Evolutionary conservation across 495 filamentous ascomycete genomes (phyloP).

Genomic region (Neurospora cerealis): DNA sequence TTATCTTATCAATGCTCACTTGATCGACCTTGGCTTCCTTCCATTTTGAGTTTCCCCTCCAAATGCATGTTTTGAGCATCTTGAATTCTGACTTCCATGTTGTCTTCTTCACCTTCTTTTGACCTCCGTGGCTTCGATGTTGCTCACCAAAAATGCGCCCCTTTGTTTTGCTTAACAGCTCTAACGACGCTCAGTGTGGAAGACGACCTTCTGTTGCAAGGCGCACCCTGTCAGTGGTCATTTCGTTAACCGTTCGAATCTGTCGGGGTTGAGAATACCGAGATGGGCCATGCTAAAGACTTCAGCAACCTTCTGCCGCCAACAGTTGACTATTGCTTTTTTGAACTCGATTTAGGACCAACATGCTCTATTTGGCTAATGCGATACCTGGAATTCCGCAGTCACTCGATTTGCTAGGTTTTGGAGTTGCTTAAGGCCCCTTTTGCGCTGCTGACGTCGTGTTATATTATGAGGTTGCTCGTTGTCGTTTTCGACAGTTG

Average conservation of each 20-base stretch:
- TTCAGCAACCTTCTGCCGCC: not conserved
- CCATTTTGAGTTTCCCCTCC: not conserved
- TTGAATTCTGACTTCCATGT: not conserved
- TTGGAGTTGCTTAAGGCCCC: not conserved
- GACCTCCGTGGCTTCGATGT: not conserved
- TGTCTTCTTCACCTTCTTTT: not conserved
- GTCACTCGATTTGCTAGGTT: not conserved
- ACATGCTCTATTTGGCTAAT: not conserved
- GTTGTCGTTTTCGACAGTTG: not conserved
- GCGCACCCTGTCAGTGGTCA: not conserved
- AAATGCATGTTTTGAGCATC: not conserved
- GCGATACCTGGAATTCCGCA: not conserved
- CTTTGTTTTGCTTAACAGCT: not conserved
- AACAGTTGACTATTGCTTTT: not conserved
- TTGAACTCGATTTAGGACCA: not conserved
- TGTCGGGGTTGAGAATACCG: not conserved
- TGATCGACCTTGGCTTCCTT: too few relatives aligned
- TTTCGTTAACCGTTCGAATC: not conserved
- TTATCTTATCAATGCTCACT: not conserved
- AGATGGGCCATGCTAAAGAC: not conserved
- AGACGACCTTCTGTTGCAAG: not conserved
- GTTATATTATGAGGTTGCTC: not conserved
- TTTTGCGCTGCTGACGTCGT: not conserved
- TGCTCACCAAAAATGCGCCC: not conserved
- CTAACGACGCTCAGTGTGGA: not conserved